Conservation (phyloP, 2,329 filamentous ascomycete species). For the Colletotrichum trifolii region DNA sequence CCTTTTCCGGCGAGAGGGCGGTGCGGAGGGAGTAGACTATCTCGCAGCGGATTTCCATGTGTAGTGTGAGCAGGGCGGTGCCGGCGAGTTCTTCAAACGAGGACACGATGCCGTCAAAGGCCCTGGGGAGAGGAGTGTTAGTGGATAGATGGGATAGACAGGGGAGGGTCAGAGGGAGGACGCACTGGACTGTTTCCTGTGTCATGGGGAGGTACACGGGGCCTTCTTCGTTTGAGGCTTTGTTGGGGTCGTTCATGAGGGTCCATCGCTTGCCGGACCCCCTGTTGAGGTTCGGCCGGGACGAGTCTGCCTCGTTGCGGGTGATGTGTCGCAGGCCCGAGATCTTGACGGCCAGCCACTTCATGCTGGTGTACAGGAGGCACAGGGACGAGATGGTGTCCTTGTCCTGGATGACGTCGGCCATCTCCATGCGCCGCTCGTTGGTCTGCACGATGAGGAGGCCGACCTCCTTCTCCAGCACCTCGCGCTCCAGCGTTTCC, state of each 20-base stretch:
- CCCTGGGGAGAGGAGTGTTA: conserved; percentile 56
- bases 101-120: conserved; percentile 87
- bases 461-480: conserved; percentile 72
- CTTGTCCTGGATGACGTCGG: conserved; percentile 89
- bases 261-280: conserved; percentile 84
- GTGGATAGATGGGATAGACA: conserved; percentile 1
- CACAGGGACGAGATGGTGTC: conserved; percentile 88
- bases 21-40: conserved; percentile 81
- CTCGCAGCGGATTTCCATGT: conserved; percentile 88
- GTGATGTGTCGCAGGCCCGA: conserved; percentile 86
- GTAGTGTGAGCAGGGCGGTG: conserved; percentile 84
- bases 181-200: conserved; percentile 82
- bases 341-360: conserved; percentile 91
- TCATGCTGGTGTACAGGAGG: conserved; percentile 95
- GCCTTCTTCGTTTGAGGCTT: conserved; percentile 68
- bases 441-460: conserved; percentile 67
- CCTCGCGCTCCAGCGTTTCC: conserved; percentile 60
- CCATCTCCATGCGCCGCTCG: conserved; percentile 73
- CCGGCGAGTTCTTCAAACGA: conserved; percentile 85
- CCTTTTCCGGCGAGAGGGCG: conserved; percentile 69
- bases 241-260: conserved; percentile 73
- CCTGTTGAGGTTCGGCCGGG: conserved; percentile 63
- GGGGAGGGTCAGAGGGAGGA: conserved; percentile 37
- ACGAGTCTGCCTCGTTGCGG: conserved; percentile 74
- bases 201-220: conserved; percentile 90